Evolutionary conservation across 352 stramenopile genomes (phyloP).

Genomic region (Pythium rishiriense): DNA sequence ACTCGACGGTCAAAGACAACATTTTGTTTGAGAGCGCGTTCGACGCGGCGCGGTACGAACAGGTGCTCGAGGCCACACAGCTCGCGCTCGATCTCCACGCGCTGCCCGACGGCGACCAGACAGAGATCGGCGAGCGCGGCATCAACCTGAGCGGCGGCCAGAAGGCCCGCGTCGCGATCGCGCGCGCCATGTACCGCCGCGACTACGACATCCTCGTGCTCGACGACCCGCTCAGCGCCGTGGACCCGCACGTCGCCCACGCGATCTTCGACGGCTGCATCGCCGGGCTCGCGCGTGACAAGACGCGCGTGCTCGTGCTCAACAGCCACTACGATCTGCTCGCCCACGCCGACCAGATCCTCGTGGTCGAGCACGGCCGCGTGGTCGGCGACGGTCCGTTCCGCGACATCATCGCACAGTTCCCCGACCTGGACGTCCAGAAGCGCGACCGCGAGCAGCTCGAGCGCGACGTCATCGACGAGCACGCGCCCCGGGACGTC

Average conservation of each 20-base stretch:
- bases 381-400: slow-evolving; percentile 42
- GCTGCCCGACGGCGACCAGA: slow-evolving; percentile 67
- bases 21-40: slow-evolving; percentile 33
- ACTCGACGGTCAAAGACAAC: slow-evolving; percentile 33
- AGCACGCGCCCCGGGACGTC: slow-evolving; percentile 12
- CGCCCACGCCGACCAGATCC: slow-evolving; percentile 19
- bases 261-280: slow-evolving; percentile 37
- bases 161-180: slow-evolving; percentile 32
- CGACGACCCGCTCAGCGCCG: slow-evolving; percentile 38
- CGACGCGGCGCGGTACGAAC: slow-evolving; percentile 28
- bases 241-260: slow-evolving; percentile 37
- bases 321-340: slow-evolving; percentile 55
- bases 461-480: slow-evolving; percentile 20
- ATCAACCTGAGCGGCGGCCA: slow-evolving; percentile 42
- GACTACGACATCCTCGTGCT: slow-evolving; percentile 37
- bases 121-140: slow-evolving; percentile 55
- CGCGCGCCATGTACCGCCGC: slow-evolving; percentile 30
- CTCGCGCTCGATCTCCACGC: slow-evolving; percentile 63
- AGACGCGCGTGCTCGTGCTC: slow-evolving; percentile 63
- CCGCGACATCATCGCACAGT: slow-evolving; percentile 15
- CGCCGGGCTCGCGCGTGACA: slow-evolving; percentile 33
- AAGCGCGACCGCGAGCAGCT: slow-evolving; percentile 6
- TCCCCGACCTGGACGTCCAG: slow-evolving; percentile 28
- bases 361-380: slow-evolving; percentile 45
- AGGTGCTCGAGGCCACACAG: slow-evolving; percentile 49